phyloP scores from a whole-genome alignment of 1,284 basidiomycete genomes.

The Trametes polyzona region DNA sequence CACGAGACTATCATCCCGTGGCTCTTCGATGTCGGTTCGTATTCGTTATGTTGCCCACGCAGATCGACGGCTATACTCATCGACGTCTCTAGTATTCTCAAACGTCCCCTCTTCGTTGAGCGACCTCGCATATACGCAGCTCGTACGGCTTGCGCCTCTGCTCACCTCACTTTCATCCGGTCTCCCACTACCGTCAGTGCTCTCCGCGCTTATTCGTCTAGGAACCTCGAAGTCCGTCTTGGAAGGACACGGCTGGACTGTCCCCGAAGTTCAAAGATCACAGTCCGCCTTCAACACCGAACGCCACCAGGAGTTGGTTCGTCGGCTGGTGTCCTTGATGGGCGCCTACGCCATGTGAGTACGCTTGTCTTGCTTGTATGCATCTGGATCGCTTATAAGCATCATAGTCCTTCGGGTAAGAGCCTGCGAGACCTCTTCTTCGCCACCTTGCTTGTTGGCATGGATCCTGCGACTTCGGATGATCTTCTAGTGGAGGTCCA shows the following conservation, averaged over 20 bases:
- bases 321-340: conserved; percentile 49
- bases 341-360: conserved; percentile 52
- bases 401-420: conserved; percentile 21
- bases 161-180: conserved; percentile 7
- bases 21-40: conserved; percentile 31
- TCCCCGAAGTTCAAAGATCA: neutral
- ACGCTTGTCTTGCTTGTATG: neutral
- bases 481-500: conserved; percentile 49
- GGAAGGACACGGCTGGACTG: conserved; percentile 12
- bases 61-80: neutral
- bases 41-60: neutral
- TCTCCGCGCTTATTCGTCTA: conserved; percentile 19
- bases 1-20: conserved; percentile 26
- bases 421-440: conserved; percentile 57
- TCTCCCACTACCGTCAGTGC: conserved; percentile 7
- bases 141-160: conserved; percentile 8
- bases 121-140: conserved; percentile 17
- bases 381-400: neutral
- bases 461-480: conserved; percentile 52
- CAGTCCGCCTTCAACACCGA: conserved; percentile 4
- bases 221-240: conserved; percentile 26
- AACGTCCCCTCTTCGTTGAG: neutral
- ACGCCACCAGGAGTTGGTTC: conserved; percentile 38
- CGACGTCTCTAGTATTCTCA: conserved; percentile 13
- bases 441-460: conserved; percentile 54